These are phyloP conservation scores for Aspergillus leporis DNA, from an alignment of 495 filamentous ascomycete species.

Conservation along the genomic window DNA sequence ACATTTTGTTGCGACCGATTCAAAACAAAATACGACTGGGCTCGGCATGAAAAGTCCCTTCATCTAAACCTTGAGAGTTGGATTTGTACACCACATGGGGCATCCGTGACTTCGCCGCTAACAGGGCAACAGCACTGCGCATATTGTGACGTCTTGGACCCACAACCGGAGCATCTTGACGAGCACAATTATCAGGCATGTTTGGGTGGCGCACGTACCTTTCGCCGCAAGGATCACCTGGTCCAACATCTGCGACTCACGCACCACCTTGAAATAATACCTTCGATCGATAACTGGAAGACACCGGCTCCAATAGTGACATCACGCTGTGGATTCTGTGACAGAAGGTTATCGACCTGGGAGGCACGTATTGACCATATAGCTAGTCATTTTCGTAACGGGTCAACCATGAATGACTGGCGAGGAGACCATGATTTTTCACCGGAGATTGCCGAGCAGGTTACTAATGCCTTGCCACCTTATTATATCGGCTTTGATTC, in stretches of 20 bases:
- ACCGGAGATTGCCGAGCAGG: conserved; percentile 56
- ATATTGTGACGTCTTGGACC: conserved; percentile 23
- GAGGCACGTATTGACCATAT: conserved; percentile 60
- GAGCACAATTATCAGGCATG: conserved; percentile 62
- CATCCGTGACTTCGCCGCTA: conserved; percentile 34
- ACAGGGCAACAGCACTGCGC: conserved; percentile 46
- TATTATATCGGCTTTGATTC: conserved; percentile 37
- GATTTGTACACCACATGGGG: conserved; percentile 69
- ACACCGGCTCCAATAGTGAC: conserved; percentile 54
- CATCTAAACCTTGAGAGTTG: conserved; percentile 75
- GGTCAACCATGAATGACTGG: conserved; percentile 66
- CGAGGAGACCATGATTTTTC: conserved; percentile 70
- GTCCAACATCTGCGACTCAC: conserved; percentile 72
- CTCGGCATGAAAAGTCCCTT: conserved; percentile 75
- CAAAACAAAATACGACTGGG: conserved; percentile 80
- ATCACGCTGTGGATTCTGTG: conserved; percentile 69
- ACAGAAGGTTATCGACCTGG: conserved; percentile 59
- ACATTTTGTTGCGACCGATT: conserved; percentile 81
- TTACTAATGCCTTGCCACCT: conserved; percentile 63
- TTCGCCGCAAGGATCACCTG: conserved; percentile 79
- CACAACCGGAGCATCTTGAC: conserved; percentile 19
- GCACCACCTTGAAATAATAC: conserved; percentile 60
- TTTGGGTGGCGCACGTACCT: conserved; percentile 61
- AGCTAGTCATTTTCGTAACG: conserved; percentile 63
- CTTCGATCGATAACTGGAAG: conserved; percentile 70